Base-by-base conservation (phyloP, 441 rosid genomes). In the Adansonia rubrostipa region DNA sequence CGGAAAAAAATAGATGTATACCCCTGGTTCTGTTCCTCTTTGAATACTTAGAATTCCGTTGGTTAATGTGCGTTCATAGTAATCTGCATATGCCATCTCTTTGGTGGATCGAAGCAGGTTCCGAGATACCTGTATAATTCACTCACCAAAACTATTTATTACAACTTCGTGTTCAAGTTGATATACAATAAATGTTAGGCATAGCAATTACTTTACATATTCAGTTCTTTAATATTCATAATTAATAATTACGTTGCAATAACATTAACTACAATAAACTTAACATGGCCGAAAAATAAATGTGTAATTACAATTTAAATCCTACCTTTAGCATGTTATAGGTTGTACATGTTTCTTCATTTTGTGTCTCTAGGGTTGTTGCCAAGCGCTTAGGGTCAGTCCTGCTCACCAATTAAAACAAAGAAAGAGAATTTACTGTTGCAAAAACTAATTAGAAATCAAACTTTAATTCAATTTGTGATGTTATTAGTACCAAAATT, bases 1-100 rank as follows among this genome's bases (percentile, higher is more conserved):
- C 74, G 99, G 99, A 67, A 95, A 97, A 96, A 93, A 90, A 88
- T 93, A 95, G 78, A 95, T 93, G 97, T 90, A 93, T 14, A 88
- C 77, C 60, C 99, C 98, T 3, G 96, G 98, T 36, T 95, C 90
- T 7, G 86, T 90, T 81, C 97, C 99, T 83, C 97, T 89, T 79
- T 95, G 99, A 79, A 91, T 92, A 67, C 93, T 80, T 0, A 95
- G 89, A 45, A 95, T 97, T 62, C 98, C 99, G 68, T 95, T 93
- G 17, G 95, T 91, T 79, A 93, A 78, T 42, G 98, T 92, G 56
- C 99, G 94, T 75, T 95, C 99, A 14, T 93, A 95, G 75, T 95
- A 95, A 84, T 95, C 99, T 65, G 93, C 97, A 75, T 93, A 95
- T 15, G 89, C 88, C 61, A 82, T 86, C 74, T 92, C 96, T 85